Evolutionary conservation across 2,329 filamentous ascomycete genomes (phyloP).

Genomic region (Aspergillus luchuensis): DNA sequence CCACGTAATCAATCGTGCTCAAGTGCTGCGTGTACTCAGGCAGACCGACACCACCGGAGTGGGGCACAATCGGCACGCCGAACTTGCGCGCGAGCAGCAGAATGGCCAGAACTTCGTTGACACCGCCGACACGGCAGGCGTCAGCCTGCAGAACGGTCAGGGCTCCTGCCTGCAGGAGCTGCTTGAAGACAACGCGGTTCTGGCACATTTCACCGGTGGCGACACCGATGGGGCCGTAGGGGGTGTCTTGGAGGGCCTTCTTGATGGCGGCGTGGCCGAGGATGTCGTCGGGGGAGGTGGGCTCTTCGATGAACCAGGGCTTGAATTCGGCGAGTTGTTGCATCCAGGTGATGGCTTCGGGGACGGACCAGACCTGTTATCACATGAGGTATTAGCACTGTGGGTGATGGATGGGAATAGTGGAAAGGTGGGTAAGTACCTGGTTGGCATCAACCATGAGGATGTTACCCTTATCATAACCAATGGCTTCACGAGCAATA

Average conservation of each 20-base stretch:
- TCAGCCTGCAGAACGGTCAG: constrained; percentile 90
- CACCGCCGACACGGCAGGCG: constrained; percentile 83
- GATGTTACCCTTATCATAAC: constrained; percentile 78
- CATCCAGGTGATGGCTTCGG: constrained; percentile 88
- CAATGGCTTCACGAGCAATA: constrained; percentile 78
- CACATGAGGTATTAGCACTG: neutral
- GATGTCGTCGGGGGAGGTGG: constrained; percentile 85
- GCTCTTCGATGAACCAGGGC: constrained; percentile 89
- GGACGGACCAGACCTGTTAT: constrained; percentile 74
- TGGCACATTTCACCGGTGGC: constrained; percentile 95
- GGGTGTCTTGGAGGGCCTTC: constrained; percentile 66
- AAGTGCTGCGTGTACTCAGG: constrained; percentile 94
- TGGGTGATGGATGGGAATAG: neutral
- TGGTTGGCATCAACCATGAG: constrained; percentile 95
- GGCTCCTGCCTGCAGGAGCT: constrained; percentile 75
- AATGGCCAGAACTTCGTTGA: constrained; percentile 91
- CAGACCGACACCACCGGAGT: constrained; percentile 84
- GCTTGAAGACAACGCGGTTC: constrained; percentile 93
- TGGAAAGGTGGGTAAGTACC: constrained; percentile 38
- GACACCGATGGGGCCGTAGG: constrained; percentile 69
- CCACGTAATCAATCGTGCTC: constrained; percentile 89
- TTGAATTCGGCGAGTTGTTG: constrained; percentile 77
- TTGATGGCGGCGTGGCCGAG: constrained; percentile 84
- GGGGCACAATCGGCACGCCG: constrained; percentile 79
- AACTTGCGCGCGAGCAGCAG: constrained; percentile 73